These are phyloP conservation scores for Aspergillus floridensis DNA, from an alignment of 2,329 filamentous ascomycete species.

Conservation along the genomic window DNA sequence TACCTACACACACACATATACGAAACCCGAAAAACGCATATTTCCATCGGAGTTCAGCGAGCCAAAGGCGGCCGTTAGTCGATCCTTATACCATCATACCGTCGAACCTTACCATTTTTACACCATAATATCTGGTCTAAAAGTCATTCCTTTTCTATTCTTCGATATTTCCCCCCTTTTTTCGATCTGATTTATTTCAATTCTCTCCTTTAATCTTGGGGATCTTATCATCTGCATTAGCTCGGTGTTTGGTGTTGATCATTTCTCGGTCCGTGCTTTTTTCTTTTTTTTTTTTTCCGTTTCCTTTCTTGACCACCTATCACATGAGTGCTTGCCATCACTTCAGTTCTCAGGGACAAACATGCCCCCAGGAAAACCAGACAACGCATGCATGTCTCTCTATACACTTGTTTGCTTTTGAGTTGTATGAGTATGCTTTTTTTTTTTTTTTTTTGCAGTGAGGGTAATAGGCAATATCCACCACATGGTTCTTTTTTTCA, in stretches of 20 bases:
- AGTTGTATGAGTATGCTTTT: neutral
- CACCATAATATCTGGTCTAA: slow-evolving; percentile 3
- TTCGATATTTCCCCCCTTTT: neutral
- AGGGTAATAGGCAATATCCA: neutral
- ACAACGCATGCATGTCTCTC: neutral
- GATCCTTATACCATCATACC: neutral
- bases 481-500: neutral
- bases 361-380: neutral
- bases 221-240: slow-evolving; percentile 3
- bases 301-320: neutral
- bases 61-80: slow-evolving; percentile 1
- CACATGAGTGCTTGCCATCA: neutral
- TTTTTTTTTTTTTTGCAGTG: too few species aligned
- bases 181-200: neutral
- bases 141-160: slow-evolving; percentile 2
- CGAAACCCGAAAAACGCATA: neutral
- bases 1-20: neutral
- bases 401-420: neutral
- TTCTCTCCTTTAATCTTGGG: neutral
- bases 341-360: neutral
- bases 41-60: slow-evolving; percentile 7
- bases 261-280: neutral
- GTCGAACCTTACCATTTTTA: neutral
- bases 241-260: slow-evolving; percentile 7
- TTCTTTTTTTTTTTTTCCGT: neutral